Conservation (phyloP, 2,329 filamentous ascomycete genomes). For the Alternaria brassicicola region DNA sequence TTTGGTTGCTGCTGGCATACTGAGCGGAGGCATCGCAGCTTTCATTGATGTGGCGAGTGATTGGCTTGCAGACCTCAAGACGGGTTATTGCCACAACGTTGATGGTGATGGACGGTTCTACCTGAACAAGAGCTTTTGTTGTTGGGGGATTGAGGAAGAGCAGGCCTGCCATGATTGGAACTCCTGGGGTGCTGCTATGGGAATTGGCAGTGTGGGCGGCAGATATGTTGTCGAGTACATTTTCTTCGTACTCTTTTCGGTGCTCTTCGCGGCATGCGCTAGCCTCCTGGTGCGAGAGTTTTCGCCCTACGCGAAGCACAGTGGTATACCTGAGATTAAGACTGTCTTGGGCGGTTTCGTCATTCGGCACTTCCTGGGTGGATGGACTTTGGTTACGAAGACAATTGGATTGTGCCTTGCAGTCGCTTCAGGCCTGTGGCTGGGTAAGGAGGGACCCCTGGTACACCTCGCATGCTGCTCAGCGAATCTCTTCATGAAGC, state of each 20-base stretch:
- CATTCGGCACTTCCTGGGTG: slow-evolving; percentile 82
- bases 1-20: slow-evolving; percentile 81
- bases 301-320: slow-evolving; percentile 87
- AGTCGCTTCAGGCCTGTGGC: slow-evolving; percentile 92
- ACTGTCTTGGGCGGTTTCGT: slow-evolving; percentile 93
- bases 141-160: slow-evolving; percentile 79
- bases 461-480: slow-evolving; percentile 98
- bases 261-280: slow-evolving; percentile 77
- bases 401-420: slow-evolving; percentile 87
- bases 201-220: slow-evolving; percentile 68
- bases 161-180: slow-evolving; percentile 87
- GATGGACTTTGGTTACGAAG: slow-evolving; percentile 89
- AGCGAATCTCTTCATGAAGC: slow-evolving; percentile 90
- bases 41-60: slow-evolving; percentile 88
- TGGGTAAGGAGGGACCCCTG: slow-evolving; percentile 93
- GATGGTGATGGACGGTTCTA: slow-evolving; percentile 87
- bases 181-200: slow-evolving; percentile 78
- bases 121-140: slow-evolving; percentile 89
- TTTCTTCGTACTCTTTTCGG: slow-evolving; percentile 84
- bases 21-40: slow-evolving; percentile 83
- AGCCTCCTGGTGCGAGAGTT: slow-evolving; percentile 82
- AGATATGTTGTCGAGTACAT: slow-evolving; percentile 86
- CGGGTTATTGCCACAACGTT: slow-evolving; percentile 80
- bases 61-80: slow-evolving; percentile 93
- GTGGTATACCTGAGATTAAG: slow-evolving; percentile 97